Conservation (phyloP, 768 basidiomycete species). For the Calocera cornea region DNA sequence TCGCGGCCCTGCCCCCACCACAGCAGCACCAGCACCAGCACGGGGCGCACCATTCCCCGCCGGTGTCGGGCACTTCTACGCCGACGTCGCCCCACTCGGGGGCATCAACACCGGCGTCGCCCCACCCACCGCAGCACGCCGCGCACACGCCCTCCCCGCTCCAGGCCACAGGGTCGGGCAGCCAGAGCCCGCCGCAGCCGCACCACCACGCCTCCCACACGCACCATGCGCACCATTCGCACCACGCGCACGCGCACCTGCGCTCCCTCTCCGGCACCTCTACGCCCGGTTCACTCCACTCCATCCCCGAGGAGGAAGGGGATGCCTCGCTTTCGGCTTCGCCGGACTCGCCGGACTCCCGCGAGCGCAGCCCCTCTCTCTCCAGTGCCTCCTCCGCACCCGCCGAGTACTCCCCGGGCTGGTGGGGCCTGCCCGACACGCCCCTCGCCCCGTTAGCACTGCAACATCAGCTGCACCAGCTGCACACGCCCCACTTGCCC, state of each 20-base stretch:
- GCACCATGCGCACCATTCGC: background rate
- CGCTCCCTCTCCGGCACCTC: background rate
- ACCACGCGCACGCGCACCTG: background rate
- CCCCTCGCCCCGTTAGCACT: no score
- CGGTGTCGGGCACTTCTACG: background rate
- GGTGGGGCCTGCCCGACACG: no score
- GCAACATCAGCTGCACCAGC: no score
- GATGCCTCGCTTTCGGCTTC: background rate
- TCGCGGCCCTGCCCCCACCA: background rate
- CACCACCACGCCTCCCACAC: background rate
- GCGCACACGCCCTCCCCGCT: no score
- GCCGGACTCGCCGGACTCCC: background rate
- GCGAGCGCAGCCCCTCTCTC: background rate
- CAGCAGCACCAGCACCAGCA: background rate
- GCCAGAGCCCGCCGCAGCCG: no score
- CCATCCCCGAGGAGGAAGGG: background rate
- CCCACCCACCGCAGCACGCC: background rate
- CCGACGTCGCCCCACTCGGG: background rate
- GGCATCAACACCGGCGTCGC: background rate
- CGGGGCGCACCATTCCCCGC: background rate
- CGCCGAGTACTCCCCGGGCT: no score
- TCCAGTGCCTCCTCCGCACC: no score
- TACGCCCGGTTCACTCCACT: background rate
- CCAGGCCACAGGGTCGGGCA: no score
- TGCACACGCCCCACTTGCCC: background rate